Evolutionary conservation across 2,329 filamentous ascomycete genomes (phyloP), one percentile per base, ranked within the genome.

Genomic region (Verticillium nonalfalfae): DNA sequence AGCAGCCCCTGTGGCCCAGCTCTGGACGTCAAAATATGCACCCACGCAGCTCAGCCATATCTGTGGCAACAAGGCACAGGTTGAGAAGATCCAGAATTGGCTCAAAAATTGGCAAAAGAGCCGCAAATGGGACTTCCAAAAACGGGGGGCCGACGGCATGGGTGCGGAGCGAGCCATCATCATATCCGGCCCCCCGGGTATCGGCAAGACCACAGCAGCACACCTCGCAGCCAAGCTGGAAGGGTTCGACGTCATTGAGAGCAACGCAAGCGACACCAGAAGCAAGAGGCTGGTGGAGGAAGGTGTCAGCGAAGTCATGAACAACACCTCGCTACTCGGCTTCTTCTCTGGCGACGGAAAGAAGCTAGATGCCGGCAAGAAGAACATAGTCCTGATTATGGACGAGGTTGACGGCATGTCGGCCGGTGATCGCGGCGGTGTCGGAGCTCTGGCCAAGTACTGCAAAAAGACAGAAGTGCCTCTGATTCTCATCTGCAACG

Each of bases 331-430:
- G 26, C 80, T 99, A 13, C 83, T 93, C 61, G 95, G 95, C 1
- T 99, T 90, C 75, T 99, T 98, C 73, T 87, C 93, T 7, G 87
- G 87, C 2, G 90, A 93, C 61, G 90, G 90, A 31, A 91, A 95
- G 75, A 84, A 88, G 61, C 87, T 97, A 3, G 90, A 97, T 55
- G 76, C 80, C 4, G 81, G 82, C 15, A 98, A 95, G 79, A 96
- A 96, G 79, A 97, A 97, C 68, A 87, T 98, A 38, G 91, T 97
- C 6, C 79, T 99, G 57, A 92, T 99, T 76, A 98, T 99, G 95
- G 95, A 99, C 68, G 95, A 99, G 76, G 95, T 99, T 4, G 95
- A 99, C 70, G 95, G 95, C 59, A 98, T 99, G 95, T 98, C 94
- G 64, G 93, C 92, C 39, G 95, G 95, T 71, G 95, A 99, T 72